phyloP scores from a whole-genome alignment of 352 stramenopile species.

The Aphanomyces euteiches region DNA sequence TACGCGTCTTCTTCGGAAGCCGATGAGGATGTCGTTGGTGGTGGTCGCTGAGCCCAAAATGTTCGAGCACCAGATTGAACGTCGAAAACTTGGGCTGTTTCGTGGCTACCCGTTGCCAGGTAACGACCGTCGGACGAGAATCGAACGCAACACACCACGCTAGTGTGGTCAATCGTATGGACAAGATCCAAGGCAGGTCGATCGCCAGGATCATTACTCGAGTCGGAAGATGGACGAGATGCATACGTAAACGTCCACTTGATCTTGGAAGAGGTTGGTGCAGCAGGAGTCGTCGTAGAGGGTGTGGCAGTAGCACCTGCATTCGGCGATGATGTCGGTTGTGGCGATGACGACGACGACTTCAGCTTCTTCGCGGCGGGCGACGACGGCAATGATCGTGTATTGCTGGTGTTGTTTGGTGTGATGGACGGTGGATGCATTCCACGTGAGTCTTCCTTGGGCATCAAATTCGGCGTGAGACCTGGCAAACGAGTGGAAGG shows the following conservation, averaged over 20 bases:
- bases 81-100: slow-evolving; percentile 82
- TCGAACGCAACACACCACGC: slow-evolving; percentile 80
- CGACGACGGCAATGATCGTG: slow-evolving; percentile 5
- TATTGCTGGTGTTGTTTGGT: slow-evolving; percentile 23
- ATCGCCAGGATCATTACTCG: slow-evolving; percentile 53
- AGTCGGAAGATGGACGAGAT: slow-evolving; percentile 39
- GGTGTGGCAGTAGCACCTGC: neutral
- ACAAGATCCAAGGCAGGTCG: slow-evolving; percentile 75
- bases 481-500: neutral
- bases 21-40: slow-evolving; percentile 37
- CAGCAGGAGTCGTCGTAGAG: slow-evolving; percentile 49
- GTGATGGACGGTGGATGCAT: slow-evolving; percentile 13
- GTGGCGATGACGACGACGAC: neutral
- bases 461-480: slow-evolving; percentile 4
- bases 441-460: slow-evolving; percentile 4
- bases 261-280: slow-evolving; percentile 45
- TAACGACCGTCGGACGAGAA: slow-evolving; percentile 80
- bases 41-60: slow-evolving; percentile 65
- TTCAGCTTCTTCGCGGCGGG: neutral
- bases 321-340: neutral
- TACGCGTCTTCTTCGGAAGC: slow-evolving; percentile 71
- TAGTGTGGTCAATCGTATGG: slow-evolving; percentile 84
- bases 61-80: slow-evolving; percentile 80
- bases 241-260: slow-evolving; percentile 84
- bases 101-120: slow-evolving; percentile 82